Percentiles rank a stretch among this genome's conserved stretches.
phyloP scores from a whole-genome alignment of 371 early-diverging fungal genomes.

The Rhizomucor miehei region DNA sequence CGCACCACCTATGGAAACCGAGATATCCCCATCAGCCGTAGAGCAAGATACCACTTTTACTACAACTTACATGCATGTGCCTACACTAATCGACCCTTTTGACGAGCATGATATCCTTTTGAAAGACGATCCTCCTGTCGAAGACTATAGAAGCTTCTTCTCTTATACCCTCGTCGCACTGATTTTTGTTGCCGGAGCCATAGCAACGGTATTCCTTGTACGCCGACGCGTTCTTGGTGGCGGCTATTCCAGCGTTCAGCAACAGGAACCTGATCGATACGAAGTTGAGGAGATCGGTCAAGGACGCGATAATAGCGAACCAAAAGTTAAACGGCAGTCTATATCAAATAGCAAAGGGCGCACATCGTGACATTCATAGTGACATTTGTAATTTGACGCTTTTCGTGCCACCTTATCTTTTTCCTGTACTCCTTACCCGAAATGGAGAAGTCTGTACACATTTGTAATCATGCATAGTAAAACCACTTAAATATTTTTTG shows the following conservation, averaged over 20 bases:
- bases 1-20: neutral
- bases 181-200: conserved; percentile 10
- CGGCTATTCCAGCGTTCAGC: conserved; percentile 9
- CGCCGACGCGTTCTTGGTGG: conserved; percentile 2
- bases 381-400: no score
- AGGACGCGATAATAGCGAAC: no score
- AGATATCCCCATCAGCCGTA: neutral
- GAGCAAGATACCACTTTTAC: neutral
- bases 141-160: conserved; percentile 17
- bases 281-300: conserved; percentile 10
- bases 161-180: conserved; percentile 9
- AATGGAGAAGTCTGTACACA: no score
- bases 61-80: neutral
- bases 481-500: no score
- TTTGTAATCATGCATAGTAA: no score
- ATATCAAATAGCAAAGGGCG: no score
- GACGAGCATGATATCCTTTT: neutral
- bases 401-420: no score
- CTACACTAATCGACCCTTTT: conserved; percentile 1
- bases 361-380: no score
- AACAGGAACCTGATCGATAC: conserved; percentile 12
- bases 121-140: neutral
- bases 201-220: conserved; percentile 9
- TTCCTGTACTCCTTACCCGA: no score
- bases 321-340: no score